Evolutionary conservation across 2,329 filamentous ascomycete species (phyloP).

Genomic region (Talaromyces sp.): DNA sequence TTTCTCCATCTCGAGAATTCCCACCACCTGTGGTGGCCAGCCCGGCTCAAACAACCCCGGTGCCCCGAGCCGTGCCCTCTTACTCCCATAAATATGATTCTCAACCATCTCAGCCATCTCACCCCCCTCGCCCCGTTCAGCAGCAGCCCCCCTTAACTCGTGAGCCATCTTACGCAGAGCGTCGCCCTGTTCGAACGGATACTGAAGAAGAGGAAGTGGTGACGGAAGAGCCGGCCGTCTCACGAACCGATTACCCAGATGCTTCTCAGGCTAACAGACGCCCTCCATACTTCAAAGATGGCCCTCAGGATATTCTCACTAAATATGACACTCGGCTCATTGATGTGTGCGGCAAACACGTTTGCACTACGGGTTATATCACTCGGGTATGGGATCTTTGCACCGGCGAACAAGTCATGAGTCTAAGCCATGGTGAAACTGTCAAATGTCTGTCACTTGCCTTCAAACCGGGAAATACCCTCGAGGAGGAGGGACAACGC

Average conservation of each 20-base stretch:
- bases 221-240: constrained; percentile 54
- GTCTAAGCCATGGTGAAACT: constrained; percentile 79
- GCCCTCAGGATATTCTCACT: constrained; percentile 74
- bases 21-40: constrained; percentile 12
- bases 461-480: constrained; percentile 79
- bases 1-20: constrained; percentile 28
- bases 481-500: constrained; percentile 77
- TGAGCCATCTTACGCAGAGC: constrained; percentile 30
- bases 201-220: constrained; percentile 56
- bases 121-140: constrained; percentile 23
- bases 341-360: constrained; percentile 83
- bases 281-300: constrained; percentile 73
- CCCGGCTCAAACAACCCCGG: constrained; percentile 16
- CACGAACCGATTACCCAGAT: constrained; percentile 75
- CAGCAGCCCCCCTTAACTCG: constrained; percentile 34
- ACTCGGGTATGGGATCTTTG: constrained; percentile 86
- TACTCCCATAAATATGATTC: constrained; percentile 18
- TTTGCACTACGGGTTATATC: constrained; percentile 83
- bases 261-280: constrained; percentile 80
- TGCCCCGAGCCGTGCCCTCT: constrained; percentile 18
- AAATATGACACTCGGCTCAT: constrained; percentile 86
- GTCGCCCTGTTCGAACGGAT: constrained; percentile 34
- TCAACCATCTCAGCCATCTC: background rate
- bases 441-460: constrained; percentile 77
- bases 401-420: constrained; percentile 80